These are phyloP conservation scores for Fusarium falciforme DNA, from an alignment of 2,329 filamentous ascomycete species.

Conservation along the genomic window DNA sequence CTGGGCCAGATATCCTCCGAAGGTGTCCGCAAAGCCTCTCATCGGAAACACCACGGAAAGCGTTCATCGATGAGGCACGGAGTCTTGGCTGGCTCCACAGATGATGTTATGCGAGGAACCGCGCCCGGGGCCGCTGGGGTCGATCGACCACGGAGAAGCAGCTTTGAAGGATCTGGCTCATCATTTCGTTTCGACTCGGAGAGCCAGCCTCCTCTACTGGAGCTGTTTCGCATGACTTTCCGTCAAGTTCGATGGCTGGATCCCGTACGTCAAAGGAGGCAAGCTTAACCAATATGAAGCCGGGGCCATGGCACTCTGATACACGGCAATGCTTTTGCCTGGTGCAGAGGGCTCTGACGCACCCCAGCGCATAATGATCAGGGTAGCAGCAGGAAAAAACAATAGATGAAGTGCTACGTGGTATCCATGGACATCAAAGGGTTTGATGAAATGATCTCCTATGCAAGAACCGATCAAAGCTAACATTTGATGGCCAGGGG, in stretches of 20 bases:
- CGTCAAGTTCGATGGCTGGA: constrained; percentile 11
- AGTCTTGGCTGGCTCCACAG: constrained; percentile 29
- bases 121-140: not conserved
- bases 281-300: constrained; percentile 14
- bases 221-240: constrained; percentile 24
- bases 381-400: not conserved
- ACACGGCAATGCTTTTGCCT: constrained; percentile 39
- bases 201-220: constrained; percentile 12
- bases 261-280: constrained; percentile 12
- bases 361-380: constrained; percentile 12
- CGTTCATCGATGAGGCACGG: constrained; percentile 10
- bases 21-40: not conserved
- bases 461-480: constrained; percentile 20
- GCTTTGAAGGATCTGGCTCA: constrained; percentile 8
- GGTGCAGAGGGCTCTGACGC: constrained; percentile 26
- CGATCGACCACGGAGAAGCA: constrained; percentile 1
- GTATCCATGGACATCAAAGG: not conserved
- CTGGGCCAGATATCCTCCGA: constrained; percentile 8
- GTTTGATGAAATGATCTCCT: not conserved
- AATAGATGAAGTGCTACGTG: not conserved
- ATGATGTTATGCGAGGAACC: constrained; percentile 34
- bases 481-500: constrained; percentile 18
- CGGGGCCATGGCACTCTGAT: constrained; percentile 30
- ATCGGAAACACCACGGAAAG: constrained; percentile 16
- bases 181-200: constrained; percentile 36